Conservation (phyloP, 192 early-diverging fungal species). For the Cetraspora pellucida region DNA sequence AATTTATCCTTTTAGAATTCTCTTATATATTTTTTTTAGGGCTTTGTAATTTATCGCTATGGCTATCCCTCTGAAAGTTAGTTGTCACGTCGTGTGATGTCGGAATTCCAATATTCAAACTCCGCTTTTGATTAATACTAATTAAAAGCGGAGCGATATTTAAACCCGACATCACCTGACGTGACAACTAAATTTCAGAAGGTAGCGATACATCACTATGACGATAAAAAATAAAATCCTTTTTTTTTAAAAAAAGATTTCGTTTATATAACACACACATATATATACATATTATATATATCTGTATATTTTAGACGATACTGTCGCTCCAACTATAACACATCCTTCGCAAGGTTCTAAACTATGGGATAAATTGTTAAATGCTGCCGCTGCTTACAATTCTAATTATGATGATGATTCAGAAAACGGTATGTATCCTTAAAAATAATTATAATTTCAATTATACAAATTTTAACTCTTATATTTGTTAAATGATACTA, state of each 20-base stretch:
- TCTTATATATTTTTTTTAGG: neutral
- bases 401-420: conserved; percentile 8
- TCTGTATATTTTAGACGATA: neutral
- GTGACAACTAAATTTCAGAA: too few relatives aligned
- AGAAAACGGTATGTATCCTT: conserved; percentile 23
- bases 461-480: too few relatives aligned
- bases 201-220: too few relatives aligned
- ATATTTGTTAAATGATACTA: conserved; percentile 25
- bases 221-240: too few relatives aligned
- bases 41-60: too few relatives aligned
- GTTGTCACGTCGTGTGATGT: too few relatives aligned
- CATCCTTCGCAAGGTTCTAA: neutral
- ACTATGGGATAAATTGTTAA: conserved; percentile 31
- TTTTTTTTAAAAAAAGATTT: too few relatives aligned
- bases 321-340: neutral
- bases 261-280: neutral
- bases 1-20: neutral
- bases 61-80: too few relatives aligned
- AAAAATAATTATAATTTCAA: neutral
- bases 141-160: too few relatives aligned
- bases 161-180: too few relatives aligned
- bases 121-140: too few relatives aligned
- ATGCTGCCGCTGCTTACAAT: neutral
- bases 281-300: neutral
- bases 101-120: too few relatives aligned